Evolutionary conservation across 257 asterid genomes (phyloP).

Genomic region (Phtheirospermum japonicum): DNA sequence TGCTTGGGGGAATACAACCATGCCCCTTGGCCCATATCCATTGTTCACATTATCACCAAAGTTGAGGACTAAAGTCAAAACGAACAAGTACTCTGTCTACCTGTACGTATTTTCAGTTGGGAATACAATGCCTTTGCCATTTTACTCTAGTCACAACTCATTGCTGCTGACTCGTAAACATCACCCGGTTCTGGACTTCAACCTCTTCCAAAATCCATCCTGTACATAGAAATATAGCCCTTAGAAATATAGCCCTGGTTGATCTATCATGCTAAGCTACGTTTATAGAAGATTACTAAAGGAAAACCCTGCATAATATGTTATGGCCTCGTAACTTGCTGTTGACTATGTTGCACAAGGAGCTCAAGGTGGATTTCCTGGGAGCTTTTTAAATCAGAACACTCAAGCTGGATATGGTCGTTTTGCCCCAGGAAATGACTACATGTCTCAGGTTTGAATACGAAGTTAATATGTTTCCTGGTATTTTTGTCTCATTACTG

Average conservation of each 20-base stretch:
- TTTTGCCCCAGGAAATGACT: slow-evolving; percentile 85
- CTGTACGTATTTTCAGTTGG: neutral
- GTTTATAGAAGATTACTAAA: neutral
- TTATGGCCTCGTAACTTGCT: slow-evolving; percentile 27
- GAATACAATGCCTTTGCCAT: neutral
- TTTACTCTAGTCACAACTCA: neutral
- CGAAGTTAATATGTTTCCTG: neutral
- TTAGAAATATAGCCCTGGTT: neutral
- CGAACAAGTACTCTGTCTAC: neutral
- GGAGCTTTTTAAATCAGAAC: slow-evolving; percentile 76
- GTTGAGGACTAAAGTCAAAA: too few relatives aligned
- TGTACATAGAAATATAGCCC: neutral
- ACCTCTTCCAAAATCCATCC: neutral
- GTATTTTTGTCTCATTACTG: slow-evolving; percentile 2
- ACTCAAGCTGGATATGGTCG: slow-evolving; percentile 92
- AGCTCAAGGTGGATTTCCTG: slow-evolving; percentile 88
- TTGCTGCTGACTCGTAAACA: too few relatives aligned
- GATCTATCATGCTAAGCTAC: neutral
- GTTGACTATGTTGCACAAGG: slow-evolving; percentile 81
- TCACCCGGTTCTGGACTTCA: neutral
- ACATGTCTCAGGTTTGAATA: slow-evolving; percentile 89
- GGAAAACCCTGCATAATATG: neutral
- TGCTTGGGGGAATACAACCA: neutral
- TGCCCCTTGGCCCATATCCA: neutral
- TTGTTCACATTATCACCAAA: slow-evolving; percentile 7